Conservation (phyloP, 306 rosid species). For the Albizia julibrissin region DNA sequence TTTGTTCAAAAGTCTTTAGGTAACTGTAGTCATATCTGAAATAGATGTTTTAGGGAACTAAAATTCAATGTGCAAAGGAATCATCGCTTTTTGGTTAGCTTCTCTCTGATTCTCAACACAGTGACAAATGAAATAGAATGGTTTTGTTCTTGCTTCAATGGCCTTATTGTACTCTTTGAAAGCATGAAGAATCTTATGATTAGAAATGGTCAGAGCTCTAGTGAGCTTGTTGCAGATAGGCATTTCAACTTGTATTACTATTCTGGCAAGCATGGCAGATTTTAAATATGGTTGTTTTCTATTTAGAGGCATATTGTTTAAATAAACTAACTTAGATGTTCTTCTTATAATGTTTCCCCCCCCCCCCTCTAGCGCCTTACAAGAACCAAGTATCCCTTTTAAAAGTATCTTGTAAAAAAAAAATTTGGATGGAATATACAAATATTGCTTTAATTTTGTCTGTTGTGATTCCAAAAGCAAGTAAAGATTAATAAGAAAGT, state of each 20-base stretch:
- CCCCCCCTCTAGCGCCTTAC: neutral
- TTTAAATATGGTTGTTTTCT: neutral
- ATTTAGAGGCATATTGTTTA: neutral
- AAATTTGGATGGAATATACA: neutral
- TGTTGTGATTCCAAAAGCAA: neutral
- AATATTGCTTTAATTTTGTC: neutral
- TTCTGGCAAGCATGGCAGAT: neutral
- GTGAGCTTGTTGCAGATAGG: neutral
- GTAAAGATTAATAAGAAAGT: neutral
- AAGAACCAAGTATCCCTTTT: neutral
- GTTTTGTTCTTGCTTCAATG: neutral
- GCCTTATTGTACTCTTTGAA: neutral
- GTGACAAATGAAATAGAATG: neutral
- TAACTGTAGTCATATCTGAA: neutral
- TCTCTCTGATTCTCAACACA: neutral
- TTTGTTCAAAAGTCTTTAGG: neutral
- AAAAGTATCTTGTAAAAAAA: neutral
- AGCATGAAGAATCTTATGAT: neutral
- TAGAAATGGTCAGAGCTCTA: neutral
- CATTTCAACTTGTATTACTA: neutral
- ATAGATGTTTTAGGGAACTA: constrained; percentile 5
- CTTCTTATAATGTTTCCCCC: too few species aligned
- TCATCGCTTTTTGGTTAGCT: neutral
- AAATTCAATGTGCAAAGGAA: neutral
- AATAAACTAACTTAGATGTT: neutral